A percentile compares a stretch with the other conserved stretches of the same genome.
Evolutionary conservation across 768 basidiomycete genomes (phyloP).

Genomic region (Mycena epipterygia): DNA sequence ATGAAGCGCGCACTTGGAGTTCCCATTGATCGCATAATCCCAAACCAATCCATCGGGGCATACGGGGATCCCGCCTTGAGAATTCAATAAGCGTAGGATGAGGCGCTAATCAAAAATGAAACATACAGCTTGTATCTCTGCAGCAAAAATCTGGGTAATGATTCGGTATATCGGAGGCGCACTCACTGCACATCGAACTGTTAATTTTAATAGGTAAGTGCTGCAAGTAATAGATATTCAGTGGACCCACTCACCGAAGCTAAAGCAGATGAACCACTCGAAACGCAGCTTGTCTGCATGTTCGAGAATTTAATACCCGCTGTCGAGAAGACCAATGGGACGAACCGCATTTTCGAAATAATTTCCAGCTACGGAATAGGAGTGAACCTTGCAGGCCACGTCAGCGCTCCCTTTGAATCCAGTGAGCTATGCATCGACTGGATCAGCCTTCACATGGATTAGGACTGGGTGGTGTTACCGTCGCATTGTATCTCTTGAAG

Average conservation of each 20-base stretch:
- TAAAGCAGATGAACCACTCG: neutral
- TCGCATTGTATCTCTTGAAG: neutral
- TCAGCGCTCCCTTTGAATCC: neutral
- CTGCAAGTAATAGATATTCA: neutral
- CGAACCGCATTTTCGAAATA: neutral
- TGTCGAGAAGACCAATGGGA: neutral
- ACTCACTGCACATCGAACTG: constrained; percentile 7
- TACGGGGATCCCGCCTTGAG: neutral
- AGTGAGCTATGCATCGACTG: neutral
- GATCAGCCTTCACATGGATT: neutral
- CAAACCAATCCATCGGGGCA: constrained; percentile 1
- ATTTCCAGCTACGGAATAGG: neutral
- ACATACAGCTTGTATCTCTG: neutral
- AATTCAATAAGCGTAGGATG: neutral
- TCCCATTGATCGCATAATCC: neutral
- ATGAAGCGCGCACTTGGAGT: neutral
- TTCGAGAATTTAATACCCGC: neutral
- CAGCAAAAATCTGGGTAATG: neutral
- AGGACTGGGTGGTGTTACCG: neutral
- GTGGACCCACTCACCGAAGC: neutral
- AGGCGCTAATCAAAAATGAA: neutral
- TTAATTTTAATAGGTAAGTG: neutral
- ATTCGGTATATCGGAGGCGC: no score
- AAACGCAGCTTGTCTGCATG: neutral
- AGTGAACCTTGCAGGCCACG: neutral